Base-by-base conservation (phyloP, 2,329 filamentous ascomycete genomes). In the Sporothrix euskadiensis region DNA sequence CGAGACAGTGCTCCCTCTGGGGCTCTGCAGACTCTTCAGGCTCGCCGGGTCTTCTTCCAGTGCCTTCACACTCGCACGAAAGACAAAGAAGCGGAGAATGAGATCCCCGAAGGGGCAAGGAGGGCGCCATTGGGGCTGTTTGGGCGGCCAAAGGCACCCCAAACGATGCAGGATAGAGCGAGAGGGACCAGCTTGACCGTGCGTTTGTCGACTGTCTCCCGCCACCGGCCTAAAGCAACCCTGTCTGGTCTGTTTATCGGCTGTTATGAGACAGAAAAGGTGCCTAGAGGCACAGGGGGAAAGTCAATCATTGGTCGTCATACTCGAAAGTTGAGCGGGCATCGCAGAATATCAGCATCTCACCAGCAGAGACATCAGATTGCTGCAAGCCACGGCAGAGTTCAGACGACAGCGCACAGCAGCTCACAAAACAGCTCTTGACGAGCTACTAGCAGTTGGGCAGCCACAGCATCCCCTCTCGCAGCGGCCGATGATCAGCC, bases 241-340 rank as follows among this genome's bases (percentile, higher is more conserved):
- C 54, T 56, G 63, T 26, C 22, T 52, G 63, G 63, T n/a, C 44
- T 66, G 39, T 52, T 16, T 30, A 30, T 49, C 65, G 44, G 65
- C 19, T 52, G 65, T 52, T 52, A 10, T 39, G 35, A 8, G 52
- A 26, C 5, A n/a, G 16, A 35, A 52, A 61, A 41, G 26, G 4
- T 32, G 22, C n/a, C n/a, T 16, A n/a, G n/a, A n/a, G n/a, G n/a
- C n/a, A n/a, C n/a, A n/a, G n/a, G 59, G 35, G 35, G 9, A 19
- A 26, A 9, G 16, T 22, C n/a, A 39, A 44, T 26, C 8, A 14
- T 65, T 8, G 57, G 26, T 65, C 35, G 10, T 32, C 54, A 57
- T 19, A 41, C 32, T 41, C 19, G 19, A 65, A 65, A 35, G 8
- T 44, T 26, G 61, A 44, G 4, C 4, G 12, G 1, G 44, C 14